Percentiles rank a stretch among this genome's conserved stretches.
Conservation (phyloP, 1,139 yeast species). For the Kodamaea suecica region DNA sequence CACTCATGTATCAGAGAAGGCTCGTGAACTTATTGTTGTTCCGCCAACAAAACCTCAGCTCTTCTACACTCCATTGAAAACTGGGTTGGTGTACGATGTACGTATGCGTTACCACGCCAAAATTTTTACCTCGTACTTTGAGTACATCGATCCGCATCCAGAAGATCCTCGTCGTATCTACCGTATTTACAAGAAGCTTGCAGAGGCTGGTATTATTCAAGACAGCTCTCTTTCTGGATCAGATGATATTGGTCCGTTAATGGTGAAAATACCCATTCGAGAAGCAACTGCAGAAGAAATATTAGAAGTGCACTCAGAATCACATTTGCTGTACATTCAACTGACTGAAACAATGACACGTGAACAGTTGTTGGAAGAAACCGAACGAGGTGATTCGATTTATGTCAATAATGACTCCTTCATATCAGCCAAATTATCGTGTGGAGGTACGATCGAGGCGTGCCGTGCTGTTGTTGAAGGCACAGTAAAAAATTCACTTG, state of each 20-base stretch:
- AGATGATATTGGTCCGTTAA: slow-evolving; percentile 80
- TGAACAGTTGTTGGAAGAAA: slow-evolving; percentile 74
- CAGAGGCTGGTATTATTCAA: slow-evolving; percentile 85
- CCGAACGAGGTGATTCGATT: slow-evolving; percentile 91
- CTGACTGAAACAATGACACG: slow-evolving; percentile 77
- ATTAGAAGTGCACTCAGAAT: slow-evolving; percentile 77
- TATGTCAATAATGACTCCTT: slow-evolving; percentile 91
- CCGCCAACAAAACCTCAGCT: slow-evolving; percentile 56
- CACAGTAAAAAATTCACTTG: slow-evolving; percentile 83
- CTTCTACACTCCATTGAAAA: slow-evolving; percentile 69
- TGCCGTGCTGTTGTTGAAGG: slow-evolving; percentile 96
- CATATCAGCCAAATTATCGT: slow-evolving; percentile 83
- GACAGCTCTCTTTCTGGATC: slow-evolving; percentile 81
- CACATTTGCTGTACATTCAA: slow-evolving; percentile 72
- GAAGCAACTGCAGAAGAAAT: slow-evolving; percentile 89
- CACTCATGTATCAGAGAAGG: too few relatives aligned
- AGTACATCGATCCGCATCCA: slow-evolving; percentile 97
- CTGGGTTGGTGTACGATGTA: slow-evolving; percentile 94
- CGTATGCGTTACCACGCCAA: slow-evolving; percentile 97
- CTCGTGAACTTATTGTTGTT: slow-evolving; percentile 39
- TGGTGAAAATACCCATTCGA: slow-evolving; percentile 86
- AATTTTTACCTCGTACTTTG: slow-evolving; percentile 85
- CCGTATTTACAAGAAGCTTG: slow-evolving; percentile 86
- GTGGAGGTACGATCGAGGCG: slow-evolving; percentile 97
- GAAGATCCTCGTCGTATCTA: slow-evolving; percentile 97